A percentile compares a stretch with the other conserved stretches of the same genome.
Conservation (phyloP, 129 eudicot species). For the Flaveria trinervia region DNA sequence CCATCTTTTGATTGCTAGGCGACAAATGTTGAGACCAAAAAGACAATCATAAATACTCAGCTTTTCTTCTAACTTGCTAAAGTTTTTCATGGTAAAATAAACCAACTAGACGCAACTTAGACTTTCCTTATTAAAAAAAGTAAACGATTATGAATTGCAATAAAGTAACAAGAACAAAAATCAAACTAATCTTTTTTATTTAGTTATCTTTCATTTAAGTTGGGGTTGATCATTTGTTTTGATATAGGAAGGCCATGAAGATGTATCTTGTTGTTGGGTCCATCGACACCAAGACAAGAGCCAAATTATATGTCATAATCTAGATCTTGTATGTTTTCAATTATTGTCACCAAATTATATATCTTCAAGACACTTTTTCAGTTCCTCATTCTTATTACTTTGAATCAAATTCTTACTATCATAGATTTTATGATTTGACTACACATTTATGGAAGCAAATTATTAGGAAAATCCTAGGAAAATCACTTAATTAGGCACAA, state of each 20-base stretch:
- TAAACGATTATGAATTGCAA: too few species aligned
- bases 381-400: constrained; percentile 22
- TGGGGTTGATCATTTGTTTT: not conserved
- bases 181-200: too few species aligned
- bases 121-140: too few species aligned
- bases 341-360: constrained; percentile 19
- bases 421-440: not conserved
- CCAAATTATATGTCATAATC: constrained; percentile 18
- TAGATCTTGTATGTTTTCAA: constrained; percentile 28
- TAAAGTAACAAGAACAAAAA: too few species aligned
- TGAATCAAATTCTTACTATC: constrained; percentile 7
- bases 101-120: too few species aligned
- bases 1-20: too few species aligned
- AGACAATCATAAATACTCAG: too few species aligned
- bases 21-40: too few species aligned
- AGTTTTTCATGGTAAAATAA: too few species aligned
- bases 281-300: constrained; percentile 23
- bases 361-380: not conserved
- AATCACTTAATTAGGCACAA: too few species aligned
- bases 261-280: constrained; percentile 9
- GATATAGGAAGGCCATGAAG: constrained; percentile 6
- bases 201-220: too few species aligned
- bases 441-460: not conserved
- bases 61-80: too few species aligned
- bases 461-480: not conserved